These are phyloP conservation scores for Rubroboletus pulcherrimus DNA, from an alignment of 768 basidiomycete genomes.

Conservation along the genomic window DNA sequence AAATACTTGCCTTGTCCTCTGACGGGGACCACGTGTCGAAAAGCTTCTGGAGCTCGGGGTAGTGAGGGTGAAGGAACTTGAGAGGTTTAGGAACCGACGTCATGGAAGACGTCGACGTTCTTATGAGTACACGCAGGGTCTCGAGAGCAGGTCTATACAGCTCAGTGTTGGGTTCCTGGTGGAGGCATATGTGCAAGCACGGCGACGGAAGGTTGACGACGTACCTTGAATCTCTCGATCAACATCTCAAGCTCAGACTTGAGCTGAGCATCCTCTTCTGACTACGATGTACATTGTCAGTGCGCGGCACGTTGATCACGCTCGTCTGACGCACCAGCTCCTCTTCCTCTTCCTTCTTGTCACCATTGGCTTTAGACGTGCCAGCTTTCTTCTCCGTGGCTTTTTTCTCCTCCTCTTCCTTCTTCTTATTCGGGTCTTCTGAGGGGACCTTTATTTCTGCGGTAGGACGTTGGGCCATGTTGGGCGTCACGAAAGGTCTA, in stretches of 20 bases:
- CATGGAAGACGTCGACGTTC: constrained; percentile 98
- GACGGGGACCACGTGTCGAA: constrained; percentile 81
- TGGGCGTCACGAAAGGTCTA: constrained; percentile 10
- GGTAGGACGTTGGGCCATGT: constrained; percentile 58
- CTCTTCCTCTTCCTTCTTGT: constrained; percentile 56
- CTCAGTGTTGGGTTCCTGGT: constrained; percentile 80
- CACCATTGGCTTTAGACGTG: constrained; percentile 52
- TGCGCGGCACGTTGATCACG: constrained; percentile 8
- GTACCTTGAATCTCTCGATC: constrained; percentile 86
- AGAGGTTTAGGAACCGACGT: constrained; percentile 98
- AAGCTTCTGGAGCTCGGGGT: constrained; percentile 77
- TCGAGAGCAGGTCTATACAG: constrained; percentile 90
- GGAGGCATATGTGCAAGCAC: constrained; percentile 15
- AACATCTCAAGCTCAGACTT: constrained; percentile 97
- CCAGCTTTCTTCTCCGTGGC: constrained; percentile 50
- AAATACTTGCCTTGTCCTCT: constrained; percentile 52
- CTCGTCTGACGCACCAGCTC: constrained; percentile 62
- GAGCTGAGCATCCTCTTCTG: constrained; percentile 92
- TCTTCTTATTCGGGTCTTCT: constrained; percentile 74
- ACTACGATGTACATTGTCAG: constrained; percentile 42
- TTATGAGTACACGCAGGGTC: constrained; percentile 87
- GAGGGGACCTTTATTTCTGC: constrained; percentile 62
- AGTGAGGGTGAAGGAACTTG: constrained; percentile 95
- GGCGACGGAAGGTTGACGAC: constrained; percentile 13
- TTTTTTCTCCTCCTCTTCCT: constrained; percentile 39